Percentiles rank a stretch among this genome's conserved stretches.
phyloP scores from a whole-genome alignment of 805 yeast species.

The Priceomyces fermenticarens region DNA sequence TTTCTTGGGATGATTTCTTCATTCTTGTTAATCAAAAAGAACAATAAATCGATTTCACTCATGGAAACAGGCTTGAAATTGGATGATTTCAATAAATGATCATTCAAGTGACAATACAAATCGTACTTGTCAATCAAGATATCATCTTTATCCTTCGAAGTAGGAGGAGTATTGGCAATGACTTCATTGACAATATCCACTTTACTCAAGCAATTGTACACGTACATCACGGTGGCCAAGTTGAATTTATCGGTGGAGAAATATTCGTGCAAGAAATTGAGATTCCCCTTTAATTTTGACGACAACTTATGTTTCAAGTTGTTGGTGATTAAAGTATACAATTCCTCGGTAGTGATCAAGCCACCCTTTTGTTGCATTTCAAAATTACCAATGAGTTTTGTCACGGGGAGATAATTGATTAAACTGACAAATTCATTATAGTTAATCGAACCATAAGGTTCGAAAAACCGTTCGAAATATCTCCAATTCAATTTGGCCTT shows the following conservation, averaged over 20 bases:
- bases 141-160: conserved; percentile 37
- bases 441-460: conserved; percentile 36
- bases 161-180: conserved; percentile 45
- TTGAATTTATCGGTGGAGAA: conserved; percentile 31
- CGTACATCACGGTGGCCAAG: conserved; percentile 36
- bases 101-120: conserved; percentile 40
- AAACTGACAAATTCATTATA: conserved; percentile 39
- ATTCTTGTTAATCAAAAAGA: conserved; percentile 35
- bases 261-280: conserved; percentile 32
- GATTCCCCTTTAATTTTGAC: conserved; percentile 32
- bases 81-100: conserved; percentile 40
- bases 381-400: conserved; percentile 42
- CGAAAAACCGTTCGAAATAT: conserved; percentile 38
- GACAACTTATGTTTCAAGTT: conserved; percentile 43
- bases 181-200: conserved; percentile 45
- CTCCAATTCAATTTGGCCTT: conserved; percentile 41
- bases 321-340: conserved; percentile 29
- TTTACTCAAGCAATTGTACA: conserved; percentile 39
- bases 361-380: conserved; percentile 34
- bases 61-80: conserved; percentile 42
- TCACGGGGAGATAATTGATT: conserved; percentile 42
- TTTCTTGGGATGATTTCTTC: conserved; percentile 40
- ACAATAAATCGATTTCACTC: conserved; percentile 38
- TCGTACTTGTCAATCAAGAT: conserved; percentile 39
- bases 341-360: conserved; percentile 26